phyloP scores from a whole-genome alignment of 2,329 filamentous ascomycete genomes.

The Thermothelomyces thermophilus region DNA sequence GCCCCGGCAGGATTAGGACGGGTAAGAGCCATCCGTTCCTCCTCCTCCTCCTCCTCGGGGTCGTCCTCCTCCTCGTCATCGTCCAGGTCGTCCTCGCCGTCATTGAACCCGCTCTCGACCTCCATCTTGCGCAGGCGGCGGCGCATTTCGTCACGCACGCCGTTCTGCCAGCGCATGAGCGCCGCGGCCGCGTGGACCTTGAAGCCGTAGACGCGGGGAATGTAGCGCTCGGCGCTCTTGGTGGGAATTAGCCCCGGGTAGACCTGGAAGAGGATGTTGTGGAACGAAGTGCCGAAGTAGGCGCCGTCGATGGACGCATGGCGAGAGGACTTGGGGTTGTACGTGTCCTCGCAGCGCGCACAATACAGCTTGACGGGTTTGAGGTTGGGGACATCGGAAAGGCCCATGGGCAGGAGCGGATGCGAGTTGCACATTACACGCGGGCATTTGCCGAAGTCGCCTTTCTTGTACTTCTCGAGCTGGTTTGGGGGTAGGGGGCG shows the following conservation, averaged over 20 bases:
- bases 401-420: slow-evolving; percentile 88
- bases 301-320: slow-evolving; percentile 94
- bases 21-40: slow-evolving; percentile 27
- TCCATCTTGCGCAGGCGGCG: slow-evolving; percentile 62
- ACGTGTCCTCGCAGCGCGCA: slow-evolving; percentile 92
- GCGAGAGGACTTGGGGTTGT: slow-evolving; percentile 96
- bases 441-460: slow-evolving; percentile 95
- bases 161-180: slow-evolving; percentile 84
- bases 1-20: too few relatives aligned
- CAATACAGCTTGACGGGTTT: slow-evolving; percentile 97
- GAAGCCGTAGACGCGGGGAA: slow-evolving; percentile 90
- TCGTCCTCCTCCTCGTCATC: slow-evolving; percentile 60
- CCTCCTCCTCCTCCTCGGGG: slow-evolving; percentile 45
- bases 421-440: slow-evolving; percentile 92
- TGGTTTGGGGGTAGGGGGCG: slow-evolving; percentile 33
- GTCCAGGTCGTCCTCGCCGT: slow-evolving; percentile 53
- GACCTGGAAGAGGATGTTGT: slow-evolving; percentile 98
- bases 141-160: slow-evolving; percentile 74
- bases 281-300: slow-evolving; percentile 97
- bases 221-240: slow-evolving; percentile 80
- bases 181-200: slow-evolving; percentile 86
- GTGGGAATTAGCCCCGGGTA: slow-evolving; percentile 83
- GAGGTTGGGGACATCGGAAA: slow-evolving; percentile 78
- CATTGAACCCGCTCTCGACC: slow-evolving; percentile 74
- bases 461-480: slow-evolving; percentile 99